Evolutionary conservation across 2,329 filamentous ascomycete genomes (phyloP).

Genomic region (Fusarium veterinarium): DNA sequence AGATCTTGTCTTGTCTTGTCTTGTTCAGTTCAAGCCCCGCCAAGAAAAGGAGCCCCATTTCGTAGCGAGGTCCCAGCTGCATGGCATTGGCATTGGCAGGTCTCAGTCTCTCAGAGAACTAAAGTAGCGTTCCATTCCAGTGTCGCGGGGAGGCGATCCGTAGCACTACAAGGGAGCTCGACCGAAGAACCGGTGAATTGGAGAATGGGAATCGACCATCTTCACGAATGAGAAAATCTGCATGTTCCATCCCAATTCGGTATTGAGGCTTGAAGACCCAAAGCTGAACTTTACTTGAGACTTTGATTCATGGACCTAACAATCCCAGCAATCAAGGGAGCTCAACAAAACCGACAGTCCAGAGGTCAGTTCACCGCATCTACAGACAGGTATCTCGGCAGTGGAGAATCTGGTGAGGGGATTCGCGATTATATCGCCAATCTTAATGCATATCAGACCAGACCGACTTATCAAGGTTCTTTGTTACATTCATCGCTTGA

Average conservation of each 20-base stretch:
- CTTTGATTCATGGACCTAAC: neutral
- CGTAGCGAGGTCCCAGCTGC: slow-evolving; percentile 11
- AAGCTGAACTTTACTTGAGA: slow-evolving; percentile 23
- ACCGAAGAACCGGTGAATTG: slow-evolving; percentile 18
- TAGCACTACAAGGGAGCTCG: slow-evolving; percentile 17
- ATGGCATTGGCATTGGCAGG: slow-evolving; percentile 8
- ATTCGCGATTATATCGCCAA: slow-evolving; percentile 7
- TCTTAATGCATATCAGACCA: slow-evolving; percentile 2
- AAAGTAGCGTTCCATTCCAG: slow-evolving; percentile 33
- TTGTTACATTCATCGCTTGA: neutral
- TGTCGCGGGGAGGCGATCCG: slow-evolving; percentile 29
- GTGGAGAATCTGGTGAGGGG: neutral
- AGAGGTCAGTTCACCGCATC: neutral
- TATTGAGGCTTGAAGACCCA: slow-evolving; percentile 23
- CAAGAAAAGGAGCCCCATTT: slow-evolving; percentile 6
- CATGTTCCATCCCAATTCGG: neutral
- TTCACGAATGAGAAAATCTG: neutral
- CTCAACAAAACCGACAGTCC: neutral
- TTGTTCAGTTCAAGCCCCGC: neutral
- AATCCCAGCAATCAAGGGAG: neutral
- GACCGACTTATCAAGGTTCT: slow-evolving; percentile 1
- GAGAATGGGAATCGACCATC: slow-evolving; percentile 3
- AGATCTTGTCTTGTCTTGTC: slow-evolving; percentile 16
- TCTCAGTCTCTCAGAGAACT: neutral
- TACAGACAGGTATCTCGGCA: neutral